A percentile compares a stretch with the other conserved stretches of the same genome.
phyloP scores from a whole-genome alignment of 73 alveolate species.

The Stentor coeruleus region DNA sequence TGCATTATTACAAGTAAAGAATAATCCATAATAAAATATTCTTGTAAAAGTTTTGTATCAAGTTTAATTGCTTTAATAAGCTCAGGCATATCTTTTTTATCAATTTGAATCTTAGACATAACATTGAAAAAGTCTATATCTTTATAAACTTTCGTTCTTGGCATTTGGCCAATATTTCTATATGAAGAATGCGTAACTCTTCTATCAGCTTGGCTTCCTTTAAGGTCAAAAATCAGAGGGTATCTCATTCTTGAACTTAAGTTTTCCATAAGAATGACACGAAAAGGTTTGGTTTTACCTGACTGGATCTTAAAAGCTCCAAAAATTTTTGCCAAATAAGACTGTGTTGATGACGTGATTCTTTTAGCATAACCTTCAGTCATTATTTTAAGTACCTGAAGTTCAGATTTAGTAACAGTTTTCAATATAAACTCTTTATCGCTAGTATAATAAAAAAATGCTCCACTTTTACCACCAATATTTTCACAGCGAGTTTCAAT shows the following conservation, averaged over 20 bases:
- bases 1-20: not conserved
- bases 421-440: constrained; percentile 1
- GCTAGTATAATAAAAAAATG: not conserved
- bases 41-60: not conserved
- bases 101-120: not conserved
- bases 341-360: not conserved
- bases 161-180: not conserved
- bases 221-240: not conserved
- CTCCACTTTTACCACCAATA: constrained; percentile 22
- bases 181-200: not conserved
- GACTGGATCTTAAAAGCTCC: not conserved
- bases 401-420: constrained; percentile 11
- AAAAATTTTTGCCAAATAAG: not conserved
- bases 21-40: constrained; percentile 3
- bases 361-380: not conserved
- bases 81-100: not conserved
- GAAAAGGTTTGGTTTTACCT: not conserved
- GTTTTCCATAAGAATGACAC: constrained; percentile 2
- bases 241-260: not conserved
- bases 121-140: not conserved
- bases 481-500: not conserved
- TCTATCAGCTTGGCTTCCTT: constrained; percentile 25
- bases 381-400: not conserved
- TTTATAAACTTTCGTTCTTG: not conserved
- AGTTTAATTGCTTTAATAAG: not conserved